These are phyloP conservation scores for Musa acuminata DNA, from an alignment of 176 grass and related monocot genomes.

Conservation along the genomic window DNA sequence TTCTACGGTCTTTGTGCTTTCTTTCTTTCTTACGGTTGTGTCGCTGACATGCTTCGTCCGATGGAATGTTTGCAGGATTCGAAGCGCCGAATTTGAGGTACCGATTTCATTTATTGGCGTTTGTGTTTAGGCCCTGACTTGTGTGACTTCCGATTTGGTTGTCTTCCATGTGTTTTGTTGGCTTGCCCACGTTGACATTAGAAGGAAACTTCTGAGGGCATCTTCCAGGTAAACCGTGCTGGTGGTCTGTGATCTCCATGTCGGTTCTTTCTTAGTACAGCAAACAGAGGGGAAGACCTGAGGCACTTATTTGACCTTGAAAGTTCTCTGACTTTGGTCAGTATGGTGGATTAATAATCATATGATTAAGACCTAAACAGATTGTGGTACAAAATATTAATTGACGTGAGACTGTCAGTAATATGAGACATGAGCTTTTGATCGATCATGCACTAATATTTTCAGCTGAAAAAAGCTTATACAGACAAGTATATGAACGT, in stretches of 20 bases:
- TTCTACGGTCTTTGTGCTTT: too few relatives aligned
- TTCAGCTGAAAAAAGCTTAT: neutral
- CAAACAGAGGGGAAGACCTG: too few relatives aligned
- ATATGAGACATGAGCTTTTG: too few relatives aligned
- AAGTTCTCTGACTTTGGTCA: neutral
- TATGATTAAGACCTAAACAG: neutral
- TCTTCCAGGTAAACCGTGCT: too few relatives aligned
- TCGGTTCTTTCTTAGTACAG: too few relatives aligned
- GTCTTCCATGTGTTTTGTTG: too few relatives aligned
- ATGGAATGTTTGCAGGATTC: conserved; percentile 26
- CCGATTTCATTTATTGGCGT: neutral
- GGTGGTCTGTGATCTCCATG: too few relatives aligned
- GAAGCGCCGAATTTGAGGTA: conserved; percentile 57
- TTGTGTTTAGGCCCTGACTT: neutral
- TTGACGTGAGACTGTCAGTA: too few relatives aligned
- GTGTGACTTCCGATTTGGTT: neutral
- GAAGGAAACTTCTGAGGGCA: too few relatives aligned
- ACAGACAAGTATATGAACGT: neutral
- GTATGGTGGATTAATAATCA: neutral
- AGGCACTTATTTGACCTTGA: too few relatives aligned
- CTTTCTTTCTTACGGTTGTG: neutral
- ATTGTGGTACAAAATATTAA: neutral
- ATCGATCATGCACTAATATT: neutral
- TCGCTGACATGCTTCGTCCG: neutral
- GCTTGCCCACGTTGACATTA: too few relatives aligned